Conservation (phyloP, 441 rosid genomes). For the Cnidoscolus chayamansa region DNA sequence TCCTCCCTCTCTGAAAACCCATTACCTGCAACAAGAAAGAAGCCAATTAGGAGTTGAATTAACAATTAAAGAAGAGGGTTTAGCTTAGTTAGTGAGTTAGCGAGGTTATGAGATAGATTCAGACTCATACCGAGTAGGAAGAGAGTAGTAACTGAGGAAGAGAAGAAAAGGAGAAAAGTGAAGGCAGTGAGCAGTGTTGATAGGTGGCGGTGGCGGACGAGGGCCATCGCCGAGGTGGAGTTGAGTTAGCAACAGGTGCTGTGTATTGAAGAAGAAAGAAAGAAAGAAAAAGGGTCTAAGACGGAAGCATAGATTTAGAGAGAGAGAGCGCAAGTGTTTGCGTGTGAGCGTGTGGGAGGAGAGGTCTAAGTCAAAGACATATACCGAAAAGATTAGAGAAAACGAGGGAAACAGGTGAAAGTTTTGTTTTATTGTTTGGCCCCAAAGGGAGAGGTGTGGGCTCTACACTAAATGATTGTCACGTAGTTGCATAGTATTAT, state of each 20-base stretch:
- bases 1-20: constrained; percentile 28
- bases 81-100: no score
- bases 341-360: constrained; percentile 13
- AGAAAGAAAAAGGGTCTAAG: not conserved
- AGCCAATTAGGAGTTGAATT: not conserved
- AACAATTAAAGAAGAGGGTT: no score
- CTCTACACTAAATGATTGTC: constrained; percentile 29
- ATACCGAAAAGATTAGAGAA: constrained; percentile 16
- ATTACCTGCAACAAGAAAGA: constrained; percentile 34
- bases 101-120: no score
- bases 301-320: constrained; percentile 6
- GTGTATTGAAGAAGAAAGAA: not conserved
- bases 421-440: constrained; percentile 33
- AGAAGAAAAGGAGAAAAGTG: constrained; percentile 47
- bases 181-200: constrained; percentile 42
- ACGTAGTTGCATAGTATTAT: not conserved
- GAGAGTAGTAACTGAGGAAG: constrained; percentile 33
- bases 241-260: not conserved
- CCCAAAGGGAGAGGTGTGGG: constrained; percentile 1
- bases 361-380: constrained; percentile 40
- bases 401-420: constrained; percentile 10
- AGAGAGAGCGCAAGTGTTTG: not conserved
- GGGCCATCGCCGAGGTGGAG: constrained; percentile 45
- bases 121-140: constrained; percentile 31
- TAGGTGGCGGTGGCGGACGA: constrained; percentile 29